Evolutionary conservation across 352 stramenopile species (phyloP), one percentile per base, ranked within the genome.

Genomic region (Aphanomyces astaci): DNA sequence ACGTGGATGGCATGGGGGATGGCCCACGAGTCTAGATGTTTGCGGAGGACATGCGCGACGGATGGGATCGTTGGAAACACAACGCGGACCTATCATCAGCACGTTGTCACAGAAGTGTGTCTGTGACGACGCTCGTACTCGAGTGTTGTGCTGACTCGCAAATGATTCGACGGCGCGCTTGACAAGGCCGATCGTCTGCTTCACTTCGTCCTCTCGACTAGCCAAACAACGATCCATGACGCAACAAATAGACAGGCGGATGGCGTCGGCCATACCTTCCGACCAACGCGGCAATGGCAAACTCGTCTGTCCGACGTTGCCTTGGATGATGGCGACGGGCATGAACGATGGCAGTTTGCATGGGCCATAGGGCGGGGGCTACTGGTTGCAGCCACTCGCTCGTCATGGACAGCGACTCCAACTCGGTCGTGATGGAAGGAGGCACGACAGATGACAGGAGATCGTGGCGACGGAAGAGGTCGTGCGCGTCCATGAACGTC

Each of bases 141-240:
- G 45, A 19, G 19, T 24, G 19, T n/a, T 25, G 4, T 53, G 9
- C 9, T 25, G 9, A 24, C 5, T 4, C 9, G 30, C 51, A 25
- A 86, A 72, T 5, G 71, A 7, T 15, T 79, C 55, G n/a, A 88
- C 76, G 1, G 75, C 81, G 5, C 82, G 54, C 0, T 86, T 43
- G 4, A 91, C 76, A 0, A 80, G 43, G 3, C 64, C 51, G 1
- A 78, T 76, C 0, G 76, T 78, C 11, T 76, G 79, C 7, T 68
- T 56, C 19, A 91, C 83, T 76, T 91, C 83, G 36, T 86, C 85
- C 27, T 70, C 65, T 13, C 83, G 83, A 51, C 83, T 91, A 40
- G 15, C 13, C 73, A 0, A 22, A 54, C 49, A 25, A 31, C 7
- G 19, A 30, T 63, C 36, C 17, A 66, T 48, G 52, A 49, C 43